These are phyloP conservation scores for Mucor sp. DNA, from an alignment of 371 early-diverging fungal species.

Conservation along the genomic window DNA sequence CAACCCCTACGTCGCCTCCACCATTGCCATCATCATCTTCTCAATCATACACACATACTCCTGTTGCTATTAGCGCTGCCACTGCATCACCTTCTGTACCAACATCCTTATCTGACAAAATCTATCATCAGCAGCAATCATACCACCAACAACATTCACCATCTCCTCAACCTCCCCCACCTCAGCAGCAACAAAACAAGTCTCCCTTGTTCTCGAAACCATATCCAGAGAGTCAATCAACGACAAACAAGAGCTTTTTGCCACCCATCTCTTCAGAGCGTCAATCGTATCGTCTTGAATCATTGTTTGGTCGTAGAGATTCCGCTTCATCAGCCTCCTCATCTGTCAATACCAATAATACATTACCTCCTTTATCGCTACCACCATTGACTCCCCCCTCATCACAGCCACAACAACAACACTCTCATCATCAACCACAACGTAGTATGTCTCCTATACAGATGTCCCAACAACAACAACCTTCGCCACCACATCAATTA, in stretches of 20 bases:
- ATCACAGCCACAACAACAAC: constrained; percentile 14
- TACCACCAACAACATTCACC: background rate
- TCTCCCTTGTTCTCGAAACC: constrained; percentile 1
- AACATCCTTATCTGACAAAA: constrained; percentile 9
- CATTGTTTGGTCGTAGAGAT: constrained; percentile 20
- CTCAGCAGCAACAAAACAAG: constrained; percentile 1
- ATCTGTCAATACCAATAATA: constrained; percentile 10
- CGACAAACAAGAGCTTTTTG: constrained; percentile 11
- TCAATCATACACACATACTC: background rate
- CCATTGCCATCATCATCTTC: background rate
- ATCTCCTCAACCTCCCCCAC: constrained; percentile 3
- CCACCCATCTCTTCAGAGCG: constrained; percentile 35
- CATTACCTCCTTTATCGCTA: constrained; percentile 25
- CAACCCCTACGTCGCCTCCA: background rate
- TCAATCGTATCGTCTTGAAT: constrained; percentile 28
- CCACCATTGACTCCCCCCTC: constrained; percentile 20
- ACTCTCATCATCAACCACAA: constrained; percentile 2
- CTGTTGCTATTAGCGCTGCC: background rate
- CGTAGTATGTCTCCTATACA: background rate
- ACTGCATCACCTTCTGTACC: background rate
- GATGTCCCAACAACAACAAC: background rate
- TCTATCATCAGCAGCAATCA: constrained; percentile 7
- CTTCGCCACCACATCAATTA: constrained; percentile 7
- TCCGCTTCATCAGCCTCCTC: constrained; percentile 20
- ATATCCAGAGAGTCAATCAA: constrained; percentile 1